Percentiles rank a stretch among this genome's conserved stretches.
Conservation (phyloP, 495 filamentous ascomycete species). For the Annulohypoxylon maeteangense region DNA sequence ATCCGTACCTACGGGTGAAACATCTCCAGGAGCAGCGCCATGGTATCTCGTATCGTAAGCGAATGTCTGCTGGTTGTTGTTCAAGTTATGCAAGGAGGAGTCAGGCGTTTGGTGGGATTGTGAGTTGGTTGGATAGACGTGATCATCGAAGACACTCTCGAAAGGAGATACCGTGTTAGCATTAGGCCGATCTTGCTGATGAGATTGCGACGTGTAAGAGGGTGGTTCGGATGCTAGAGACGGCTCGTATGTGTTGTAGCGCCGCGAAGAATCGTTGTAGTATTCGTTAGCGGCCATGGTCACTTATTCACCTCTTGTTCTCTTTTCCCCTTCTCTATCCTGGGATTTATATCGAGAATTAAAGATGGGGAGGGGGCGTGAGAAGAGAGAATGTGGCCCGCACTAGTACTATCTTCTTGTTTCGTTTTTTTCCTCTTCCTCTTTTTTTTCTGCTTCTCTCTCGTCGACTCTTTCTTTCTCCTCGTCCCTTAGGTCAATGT, state of each 20-base stretch:
- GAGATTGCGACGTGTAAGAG: constrained; percentile 49
- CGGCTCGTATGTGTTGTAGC: constrained; percentile 45
- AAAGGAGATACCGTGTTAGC: constrained; percentile 59
- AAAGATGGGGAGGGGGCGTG: not conserved
- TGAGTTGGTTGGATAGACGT: constrained; percentile 67
- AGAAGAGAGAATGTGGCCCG: constrained; percentile 16
- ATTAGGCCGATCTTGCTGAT: constrained; percentile 50
- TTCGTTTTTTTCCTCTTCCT: not conserved
- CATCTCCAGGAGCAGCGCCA: constrained; percentile 55
- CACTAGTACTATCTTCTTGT: not conserved
- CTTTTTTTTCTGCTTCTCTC: no score
- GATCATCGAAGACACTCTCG: constrained; percentile 69
- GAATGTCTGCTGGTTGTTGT: constrained; percentile 54
- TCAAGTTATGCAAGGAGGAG: constrained; percentile 27
- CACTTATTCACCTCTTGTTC: not conserved
- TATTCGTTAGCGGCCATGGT: constrained; percentile 88
- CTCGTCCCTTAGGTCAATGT: not conserved
- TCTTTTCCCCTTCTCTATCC: not conserved
- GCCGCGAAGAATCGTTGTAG: constrained; percentile 67
- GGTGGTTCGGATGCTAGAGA: constrained; percentile 43
- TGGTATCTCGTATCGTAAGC: constrained; percentile 67
- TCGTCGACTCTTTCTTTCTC: not conserved
- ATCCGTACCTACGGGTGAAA: constrained; percentile 60
- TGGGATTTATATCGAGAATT: not conserved
- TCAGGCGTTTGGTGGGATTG: constrained; percentile 42